A percentile compares a stretch with the other conserved stretches of the same genome.
These are phyloP conservation scores for Lobosporangium transversale DNA, from an alignment of 192 early-diverging fungal species.

Conservation along the genomic window DNA sequence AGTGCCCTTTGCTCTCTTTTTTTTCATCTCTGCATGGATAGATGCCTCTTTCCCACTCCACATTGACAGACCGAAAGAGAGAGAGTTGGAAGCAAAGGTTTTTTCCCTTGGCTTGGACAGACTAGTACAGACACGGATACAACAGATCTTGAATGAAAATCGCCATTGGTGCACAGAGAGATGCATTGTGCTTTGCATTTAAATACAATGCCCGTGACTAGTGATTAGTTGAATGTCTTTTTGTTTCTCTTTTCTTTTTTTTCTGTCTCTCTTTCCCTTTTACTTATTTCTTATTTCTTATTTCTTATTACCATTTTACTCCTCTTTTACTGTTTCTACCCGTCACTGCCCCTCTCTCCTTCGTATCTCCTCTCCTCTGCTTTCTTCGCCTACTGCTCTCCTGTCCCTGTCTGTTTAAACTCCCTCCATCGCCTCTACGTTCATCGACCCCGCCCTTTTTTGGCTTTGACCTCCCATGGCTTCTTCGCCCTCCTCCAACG, in stretches of 20 bases:
- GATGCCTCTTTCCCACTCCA: no score
- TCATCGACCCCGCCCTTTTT: background rate
- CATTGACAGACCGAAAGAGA: no score
- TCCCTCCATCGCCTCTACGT: background rate
- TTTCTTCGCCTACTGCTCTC: background rate
- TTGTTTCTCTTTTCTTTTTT: background rate
- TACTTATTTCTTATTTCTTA: background rate
- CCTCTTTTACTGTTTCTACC: background rate
- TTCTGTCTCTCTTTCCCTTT: background rate
- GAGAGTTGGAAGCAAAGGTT: no score
- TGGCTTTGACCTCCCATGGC: slow-evolving; percentile 11
- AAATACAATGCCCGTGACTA: background rate
- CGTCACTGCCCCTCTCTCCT: background rate
- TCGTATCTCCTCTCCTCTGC: background rate
- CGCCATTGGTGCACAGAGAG: background rate
- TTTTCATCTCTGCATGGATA: no score
- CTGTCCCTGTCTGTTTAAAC: background rate
- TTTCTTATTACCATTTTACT: background rate
- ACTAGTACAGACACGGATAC: no score
- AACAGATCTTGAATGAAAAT: no score
- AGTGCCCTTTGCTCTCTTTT: no score
- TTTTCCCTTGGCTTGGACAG: no score
- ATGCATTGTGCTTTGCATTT: background rate
- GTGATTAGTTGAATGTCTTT: background rate
- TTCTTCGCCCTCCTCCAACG: slow-evolving; percentile 18